Evolutionary conservation across 306 rosid genomes (phyloP).

Genomic region (Lathyrus sativus): DNA sequence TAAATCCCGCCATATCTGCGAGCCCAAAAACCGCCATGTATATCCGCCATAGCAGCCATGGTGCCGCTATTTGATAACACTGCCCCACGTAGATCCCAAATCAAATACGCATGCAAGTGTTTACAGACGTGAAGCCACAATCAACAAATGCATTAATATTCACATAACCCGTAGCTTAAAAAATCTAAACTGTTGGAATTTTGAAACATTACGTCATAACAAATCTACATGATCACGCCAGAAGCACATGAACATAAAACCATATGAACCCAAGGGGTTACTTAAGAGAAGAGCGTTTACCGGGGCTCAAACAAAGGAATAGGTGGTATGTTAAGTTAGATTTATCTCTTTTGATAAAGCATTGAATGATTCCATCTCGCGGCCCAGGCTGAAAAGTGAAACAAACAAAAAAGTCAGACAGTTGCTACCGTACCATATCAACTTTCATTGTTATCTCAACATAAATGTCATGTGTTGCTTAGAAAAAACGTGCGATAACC

Average conservation of each 20-base stretch:
- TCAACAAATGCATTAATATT: conserved; percentile 2
- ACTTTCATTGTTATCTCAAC: neutral
- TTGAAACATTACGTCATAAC: neutral
- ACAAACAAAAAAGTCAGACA: conserved; percentile 27
- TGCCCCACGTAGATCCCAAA: conserved; percentile 1
- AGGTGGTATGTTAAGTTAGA: conserved; percentile 79
- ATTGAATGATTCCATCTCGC: conserved; percentile 72
- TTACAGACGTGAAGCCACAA: neutral
- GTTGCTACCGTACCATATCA: conserved; percentile 12
- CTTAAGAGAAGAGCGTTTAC: conserved; percentile 39
- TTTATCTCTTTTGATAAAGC: conserved; percentile 88
- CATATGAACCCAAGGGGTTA: neutral
- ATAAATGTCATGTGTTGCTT: conserved; percentile 11
- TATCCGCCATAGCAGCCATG: too few relatives aligned
- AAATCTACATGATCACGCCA: conserved; percentile 13
- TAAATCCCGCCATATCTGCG: too few relatives aligned
- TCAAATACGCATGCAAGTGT: conserved; percentile 19
- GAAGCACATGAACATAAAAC: conserved; percentile 27
- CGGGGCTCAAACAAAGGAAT: conserved; percentile 80
- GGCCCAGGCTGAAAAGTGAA: conserved; percentile 75
- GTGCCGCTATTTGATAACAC: too few relatives aligned
- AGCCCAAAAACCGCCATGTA: too few relatives aligned
- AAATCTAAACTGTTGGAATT: neutral
- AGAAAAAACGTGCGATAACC: neutral
- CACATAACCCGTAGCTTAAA: neutral